Conservation (phyloP, 192 early-diverging fungal genomes). For the Coemansia sp. region DNA sequence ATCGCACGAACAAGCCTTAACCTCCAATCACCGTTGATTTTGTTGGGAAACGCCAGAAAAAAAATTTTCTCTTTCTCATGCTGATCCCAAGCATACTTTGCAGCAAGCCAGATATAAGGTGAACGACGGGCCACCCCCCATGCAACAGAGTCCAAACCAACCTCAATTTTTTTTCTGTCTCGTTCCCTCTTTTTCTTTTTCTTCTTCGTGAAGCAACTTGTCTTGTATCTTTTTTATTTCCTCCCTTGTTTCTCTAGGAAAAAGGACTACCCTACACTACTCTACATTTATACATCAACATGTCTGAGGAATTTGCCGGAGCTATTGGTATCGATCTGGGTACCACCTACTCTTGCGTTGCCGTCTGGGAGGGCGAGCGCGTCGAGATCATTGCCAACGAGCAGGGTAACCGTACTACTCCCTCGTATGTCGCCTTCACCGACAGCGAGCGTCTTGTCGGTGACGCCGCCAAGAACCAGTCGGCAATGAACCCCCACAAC, state of each 20-base stretch:
- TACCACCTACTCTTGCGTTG: constrained; percentile 95
- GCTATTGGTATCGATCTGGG: constrained; percentile 97
- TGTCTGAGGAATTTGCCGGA: constrained; percentile 54
- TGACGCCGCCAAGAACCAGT: constrained; percentile 90
- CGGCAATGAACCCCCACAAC: constrained; percentile 87
- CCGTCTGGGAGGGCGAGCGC: constrained; percentile 64
- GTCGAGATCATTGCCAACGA: constrained; percentile 83
- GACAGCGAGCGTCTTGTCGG: constrained; percentile 79
- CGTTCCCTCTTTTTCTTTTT: background rate
- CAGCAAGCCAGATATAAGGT: constrained; percentile 3
- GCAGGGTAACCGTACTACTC: constrained; percentile 87
- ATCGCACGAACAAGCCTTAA: background rate
- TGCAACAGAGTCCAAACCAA: background rate
- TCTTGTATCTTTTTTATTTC: constrained; percentile 11
- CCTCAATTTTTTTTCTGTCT: background rate
- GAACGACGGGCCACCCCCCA: constrained; percentile 4
- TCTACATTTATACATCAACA: constrained; percentile 14
- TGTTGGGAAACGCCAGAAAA: constrained; percentile 27
- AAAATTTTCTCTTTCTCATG: constrained; percentile 24
- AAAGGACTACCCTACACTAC: background rate
- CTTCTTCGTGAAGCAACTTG: constrained; percentile 4
- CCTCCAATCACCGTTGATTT: constrained; percentile 12
- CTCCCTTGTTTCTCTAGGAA: constrained; percentile 11
- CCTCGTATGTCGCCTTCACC: constrained; percentile 83
- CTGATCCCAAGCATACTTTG: constrained; percentile 9